Percentiles rank a stretch among this genome's conserved stretches.
These are phyloP conservation scores for Candida boleticola DNA, from an alignment of 805 yeast species.

Conservation along the genomic window DNA sequence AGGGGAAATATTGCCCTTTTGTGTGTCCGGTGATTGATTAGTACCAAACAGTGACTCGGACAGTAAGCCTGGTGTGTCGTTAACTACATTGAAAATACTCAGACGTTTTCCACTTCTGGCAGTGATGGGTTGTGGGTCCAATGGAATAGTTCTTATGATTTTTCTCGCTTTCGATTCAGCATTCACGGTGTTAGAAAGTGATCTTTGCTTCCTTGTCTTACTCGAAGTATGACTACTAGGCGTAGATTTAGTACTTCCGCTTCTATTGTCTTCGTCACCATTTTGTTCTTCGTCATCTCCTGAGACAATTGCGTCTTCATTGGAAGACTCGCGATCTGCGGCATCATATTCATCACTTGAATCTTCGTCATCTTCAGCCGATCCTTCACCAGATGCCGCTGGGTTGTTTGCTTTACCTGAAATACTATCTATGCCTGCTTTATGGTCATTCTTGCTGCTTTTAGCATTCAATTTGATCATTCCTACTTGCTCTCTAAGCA, in stretches of 20 bases:
- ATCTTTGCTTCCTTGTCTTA: constrained; percentile 39
- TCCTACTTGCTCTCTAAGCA: constrained; percentile 83
- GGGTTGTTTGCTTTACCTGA: constrained; percentile 12
- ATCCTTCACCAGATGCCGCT: constrained; percentile 22
- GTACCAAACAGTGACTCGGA: background rate
- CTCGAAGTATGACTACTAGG: constrained; percentile 37
- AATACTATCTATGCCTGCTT: constrained; percentile 19
- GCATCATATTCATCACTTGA: constrained; percentile 4
- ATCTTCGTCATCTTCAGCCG: constrained; percentile 6
- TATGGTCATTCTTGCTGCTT: constrained; percentile 21
- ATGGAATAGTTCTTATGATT: constrained; percentile 74
- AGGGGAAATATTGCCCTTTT: background rate
- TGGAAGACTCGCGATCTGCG: background rate
- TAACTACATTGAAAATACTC: constrained; percentile 37
- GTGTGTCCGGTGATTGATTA: background rate
- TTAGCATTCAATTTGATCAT: constrained; percentile 60
- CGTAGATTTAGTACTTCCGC: constrained; percentile 29
- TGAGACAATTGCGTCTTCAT: background rate
- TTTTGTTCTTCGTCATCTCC: constrained; percentile 11
- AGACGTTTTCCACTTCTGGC: constrained; percentile 32
- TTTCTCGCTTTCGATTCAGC: constrained; percentile 73
- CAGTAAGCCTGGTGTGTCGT: constrained; percentile 18
- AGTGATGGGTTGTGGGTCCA: constrained; percentile 78
- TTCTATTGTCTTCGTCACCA: too few relatives aligned
- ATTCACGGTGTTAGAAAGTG: constrained; percentile 53